Evolutionary conservation across 176 grass and related monocot species (phyloP).

Genomic region (Aechmea fasciata): DNA sequence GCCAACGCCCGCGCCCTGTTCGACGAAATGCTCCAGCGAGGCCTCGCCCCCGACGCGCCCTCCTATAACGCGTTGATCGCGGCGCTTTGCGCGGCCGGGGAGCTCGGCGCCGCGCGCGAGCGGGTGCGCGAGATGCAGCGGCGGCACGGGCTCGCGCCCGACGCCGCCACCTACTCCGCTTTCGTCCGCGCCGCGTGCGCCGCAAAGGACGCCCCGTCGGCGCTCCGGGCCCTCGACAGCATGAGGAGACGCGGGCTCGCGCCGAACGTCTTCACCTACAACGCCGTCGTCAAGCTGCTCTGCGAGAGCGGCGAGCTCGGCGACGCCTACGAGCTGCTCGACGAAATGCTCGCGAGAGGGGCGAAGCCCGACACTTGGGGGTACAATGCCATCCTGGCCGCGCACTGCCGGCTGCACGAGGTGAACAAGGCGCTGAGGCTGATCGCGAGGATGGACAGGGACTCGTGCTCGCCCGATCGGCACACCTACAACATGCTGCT

Average conservation of each 20-base stretch:
- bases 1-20: conserved; percentile 40
- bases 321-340: conserved; percentile 71
- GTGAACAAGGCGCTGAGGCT: conserved; percentile 60
- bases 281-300: conserved; percentile 48
- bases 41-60: conserved; percentile 25
- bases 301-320: conserved; percentile 54
- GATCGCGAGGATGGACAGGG: conserved; percentile 66
- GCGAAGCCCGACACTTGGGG: conserved; percentile 70
- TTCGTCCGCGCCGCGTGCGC: conserved; percentile 51
- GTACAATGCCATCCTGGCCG: conserved; percentile 58
- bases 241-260: conserved; percentile 38
- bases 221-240: conserved; percentile 60
- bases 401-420: conserved; percentile 74
- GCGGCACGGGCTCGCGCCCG: conserved; percentile 27
- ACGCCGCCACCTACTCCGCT: conserved; percentile 62
- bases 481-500: conserved; percentile 85
- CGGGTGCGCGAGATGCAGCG: conserved; percentile 49
- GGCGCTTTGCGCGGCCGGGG: conserved; percentile 43
- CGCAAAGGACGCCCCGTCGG: conserved; percentile 43
- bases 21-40: conserved; percentile 57
- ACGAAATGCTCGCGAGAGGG: conserved; percentile 44
- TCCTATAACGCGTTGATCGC: conserved; percentile 54
- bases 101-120: conserved; percentile 33
- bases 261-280: conserved; percentile 80
- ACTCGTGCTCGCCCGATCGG: conserved; percentile 40